phyloP scores from a whole-genome alignment of 1,284 basidiomycete genomes.

The Rhodotorula sp. region DNA sequence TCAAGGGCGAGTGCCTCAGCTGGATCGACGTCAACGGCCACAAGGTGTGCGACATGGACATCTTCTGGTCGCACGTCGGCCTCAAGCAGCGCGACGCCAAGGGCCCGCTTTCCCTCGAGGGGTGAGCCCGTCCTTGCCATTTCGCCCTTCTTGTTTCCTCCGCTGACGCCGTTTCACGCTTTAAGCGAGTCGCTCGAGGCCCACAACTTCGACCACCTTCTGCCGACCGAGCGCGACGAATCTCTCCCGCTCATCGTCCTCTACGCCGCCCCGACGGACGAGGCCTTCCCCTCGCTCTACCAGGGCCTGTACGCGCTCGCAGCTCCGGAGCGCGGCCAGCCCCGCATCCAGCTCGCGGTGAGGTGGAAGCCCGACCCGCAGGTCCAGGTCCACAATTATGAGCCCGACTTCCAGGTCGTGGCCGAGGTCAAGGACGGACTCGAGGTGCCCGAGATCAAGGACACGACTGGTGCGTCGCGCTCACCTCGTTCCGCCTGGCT shows the following conservation, averaged over 20 bases:
- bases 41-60: conserved; percentile 69
- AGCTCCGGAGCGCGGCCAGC: neutral
- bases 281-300: conserved; percentile 18
- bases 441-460: neutral
- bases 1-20: conserved; percentile 60
- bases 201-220: conserved; percentile 14
- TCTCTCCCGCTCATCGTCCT: conserved; percentile 27
- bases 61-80: conserved; percentile 61
- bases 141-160: too few relatives aligned
- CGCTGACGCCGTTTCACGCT: neutral
- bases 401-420: conserved; percentile 30
- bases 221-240: conserved; percentile 5
- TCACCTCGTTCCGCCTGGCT: neutral
- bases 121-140: neutral
- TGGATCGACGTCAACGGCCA: conserved; percentile 88
- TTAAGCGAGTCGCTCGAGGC: neutral
- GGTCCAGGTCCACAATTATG: conserved; percentile 50
- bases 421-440: neutral
- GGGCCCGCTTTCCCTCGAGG: neutral
- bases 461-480: neutral
- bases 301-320: conserved; percentile 17
- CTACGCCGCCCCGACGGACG: conserved; percentile 25
- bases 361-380: conserved; percentile 40
- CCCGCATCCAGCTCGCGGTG: conserved; percentile 23
- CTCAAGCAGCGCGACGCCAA: conserved; percentile 1